Percentiles rank a stretch among this genome's conserved stretches.
phyloP scores from a whole-genome alignment of 306 rosid genomes.

The Macrotyloma uniflorum region DNA sequence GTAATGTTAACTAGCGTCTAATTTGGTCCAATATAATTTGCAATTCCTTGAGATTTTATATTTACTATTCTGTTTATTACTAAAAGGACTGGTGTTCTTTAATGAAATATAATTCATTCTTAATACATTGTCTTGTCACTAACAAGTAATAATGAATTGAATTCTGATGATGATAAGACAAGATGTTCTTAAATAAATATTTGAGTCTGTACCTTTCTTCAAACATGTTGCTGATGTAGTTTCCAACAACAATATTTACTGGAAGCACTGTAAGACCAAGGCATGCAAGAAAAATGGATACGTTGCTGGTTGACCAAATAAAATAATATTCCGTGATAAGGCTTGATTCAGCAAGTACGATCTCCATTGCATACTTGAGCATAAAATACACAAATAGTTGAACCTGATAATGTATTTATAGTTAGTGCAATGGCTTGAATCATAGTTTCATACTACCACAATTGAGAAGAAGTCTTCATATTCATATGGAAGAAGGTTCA shows the following conservation, averaged over 20 bases:
- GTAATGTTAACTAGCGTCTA: not conserved
- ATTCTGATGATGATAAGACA: not conserved
- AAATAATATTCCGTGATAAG: slow-evolving; percentile 91
- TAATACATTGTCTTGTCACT: not conserved
- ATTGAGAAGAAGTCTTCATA: not conserved
- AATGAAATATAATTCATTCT: not conserved
- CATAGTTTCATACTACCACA: slow-evolving; percentile 19
- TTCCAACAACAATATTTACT: slow-evolving; percentile 79
- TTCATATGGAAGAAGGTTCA: no score
- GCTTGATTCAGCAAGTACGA: slow-evolving; percentile 93
- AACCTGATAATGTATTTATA: slow-evolving; percentile 54
- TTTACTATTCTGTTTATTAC: not conserved
- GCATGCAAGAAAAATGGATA: slow-evolving; percentile 88
- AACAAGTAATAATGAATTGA: not conserved
- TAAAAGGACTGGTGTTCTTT: not conserved
- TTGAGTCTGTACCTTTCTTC: slow-evolving; percentile 80
- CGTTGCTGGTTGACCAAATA: slow-evolving; percentile 82
- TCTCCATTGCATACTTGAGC: slow-evolving; percentile 82
- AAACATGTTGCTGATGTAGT: slow-evolving; percentile 85
- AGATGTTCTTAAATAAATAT: not conserved
- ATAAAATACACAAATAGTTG: slow-evolving; percentile 85
- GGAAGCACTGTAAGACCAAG: slow-evolving; percentile 97
- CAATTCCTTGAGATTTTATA: not conserved
- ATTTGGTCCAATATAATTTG: not conserved
- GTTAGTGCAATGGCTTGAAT: slow-evolving; percentile 35